Percentiles rank a stretch among this genome's conserved stretches.
These are phyloP conservation scores for Fistulifera solaris DNA, from an alignment of 108 stramenopile species.

Conservation along the genomic window DNA sequence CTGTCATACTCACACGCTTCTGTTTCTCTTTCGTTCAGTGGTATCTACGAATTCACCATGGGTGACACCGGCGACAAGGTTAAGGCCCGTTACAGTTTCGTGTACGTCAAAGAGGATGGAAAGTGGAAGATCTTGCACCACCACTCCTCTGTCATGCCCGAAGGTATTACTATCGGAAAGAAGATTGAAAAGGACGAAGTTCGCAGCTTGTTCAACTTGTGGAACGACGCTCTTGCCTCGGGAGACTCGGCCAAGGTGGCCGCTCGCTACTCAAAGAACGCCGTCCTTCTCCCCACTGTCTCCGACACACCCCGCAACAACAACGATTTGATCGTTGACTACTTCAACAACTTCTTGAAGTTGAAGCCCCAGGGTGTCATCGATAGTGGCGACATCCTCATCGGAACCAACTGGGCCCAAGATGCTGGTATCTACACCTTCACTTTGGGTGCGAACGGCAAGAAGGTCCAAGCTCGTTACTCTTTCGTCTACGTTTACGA, in stretches of 20 bases:
- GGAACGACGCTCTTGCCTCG: conserved; percentile 47
- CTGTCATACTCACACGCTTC: too few relatives aligned
- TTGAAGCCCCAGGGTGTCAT: conserved; percentile 40
- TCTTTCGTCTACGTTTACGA: conserved; percentile 56
- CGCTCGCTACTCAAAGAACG: conserved; percentile 36
- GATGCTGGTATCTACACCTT: too few relatives aligned
- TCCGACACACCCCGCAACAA: too few relatives aligned
- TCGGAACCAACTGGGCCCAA: conserved; percentile 27
- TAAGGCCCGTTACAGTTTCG: conserved; percentile 46
- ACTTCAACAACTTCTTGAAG: conserved; percentile 35
- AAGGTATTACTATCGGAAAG: conserved; percentile 23
- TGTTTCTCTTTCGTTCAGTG: too few relatives aligned
- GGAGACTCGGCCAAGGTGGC: conserved; percentile 37
- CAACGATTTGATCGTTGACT: conserved; percentile 27
- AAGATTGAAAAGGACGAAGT: too few relatives aligned
- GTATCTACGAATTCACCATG: conserved; percentile 59
- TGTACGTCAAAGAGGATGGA: conserved; percentile 53
- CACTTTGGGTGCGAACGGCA: conserved; percentile 35
- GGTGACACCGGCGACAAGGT: conserved; percentile 41
- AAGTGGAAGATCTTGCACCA: conserved; percentile 69
- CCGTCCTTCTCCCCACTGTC: too few relatives aligned
- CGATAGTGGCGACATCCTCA: conserved; percentile 19
- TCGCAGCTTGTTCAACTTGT: conserved; percentile 32
- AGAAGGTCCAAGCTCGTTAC: conserved; percentile 42
- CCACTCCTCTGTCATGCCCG: conserved; percentile 58